Percentiles rank a stretch among this genome's conserved stretches.
Conservation (phyloP, 1,284 basidiomycete species). For the Cutaneotrichosporon daszewskae region DNA sequence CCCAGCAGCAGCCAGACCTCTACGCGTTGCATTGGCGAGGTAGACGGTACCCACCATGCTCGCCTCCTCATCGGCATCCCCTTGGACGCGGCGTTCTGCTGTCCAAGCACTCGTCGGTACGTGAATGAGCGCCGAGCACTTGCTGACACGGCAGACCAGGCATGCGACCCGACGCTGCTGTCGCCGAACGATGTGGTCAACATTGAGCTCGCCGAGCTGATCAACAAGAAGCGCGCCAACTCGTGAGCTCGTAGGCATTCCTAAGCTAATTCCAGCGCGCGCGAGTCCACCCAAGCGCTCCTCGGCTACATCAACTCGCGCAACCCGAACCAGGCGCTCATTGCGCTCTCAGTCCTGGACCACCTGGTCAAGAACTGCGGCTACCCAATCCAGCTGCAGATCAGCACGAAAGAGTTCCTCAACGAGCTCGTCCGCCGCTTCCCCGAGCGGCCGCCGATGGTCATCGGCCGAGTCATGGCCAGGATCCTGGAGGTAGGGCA, state of each 20-base stretch:
- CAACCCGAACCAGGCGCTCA: conserved; percentile 41
- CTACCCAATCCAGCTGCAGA: conserved; percentile 94
- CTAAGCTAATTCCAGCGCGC: conserved; percentile 18
- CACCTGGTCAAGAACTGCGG: conserved; percentile 93
- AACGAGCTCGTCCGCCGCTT: conserved; percentile 98
- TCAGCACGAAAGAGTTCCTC: conserved; percentile 97
- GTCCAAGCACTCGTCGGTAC: conserved; percentile 44
- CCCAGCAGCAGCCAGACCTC: too few relatives aligned
- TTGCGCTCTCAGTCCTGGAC: conserved; percentile 62
- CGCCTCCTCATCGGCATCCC: conserved; percentile 13
- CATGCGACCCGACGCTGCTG: conserved; percentile 78
- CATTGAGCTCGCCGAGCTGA: conserved; percentile 86
- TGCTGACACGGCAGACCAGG: conserved; percentile 53
- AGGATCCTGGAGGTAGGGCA: conserved; percentile 73
- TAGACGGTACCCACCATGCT: conserved; percentile 30
- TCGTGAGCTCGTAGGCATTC: conserved; percentile 57
- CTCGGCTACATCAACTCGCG: conserved; percentile 43
- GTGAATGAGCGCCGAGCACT: conserved; percentile 9
- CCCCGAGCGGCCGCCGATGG: conserved; percentile 92
- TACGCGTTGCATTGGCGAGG: too few relatives aligned
- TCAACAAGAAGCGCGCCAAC: conserved; percentile 96
- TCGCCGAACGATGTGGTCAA: conserved; percentile 90
- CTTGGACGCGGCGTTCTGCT: conserved; percentile 39
- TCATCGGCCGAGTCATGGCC: conserved; percentile 89
- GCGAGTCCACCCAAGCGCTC: conserved; percentile 52